A percentile compares a stretch with the other conserved stretches of the same genome.
These are phyloP conservation scores for Dimocarpus longan DNA, from an alignment of 345 rosid species.

Conservation along the genomic window DNA sequence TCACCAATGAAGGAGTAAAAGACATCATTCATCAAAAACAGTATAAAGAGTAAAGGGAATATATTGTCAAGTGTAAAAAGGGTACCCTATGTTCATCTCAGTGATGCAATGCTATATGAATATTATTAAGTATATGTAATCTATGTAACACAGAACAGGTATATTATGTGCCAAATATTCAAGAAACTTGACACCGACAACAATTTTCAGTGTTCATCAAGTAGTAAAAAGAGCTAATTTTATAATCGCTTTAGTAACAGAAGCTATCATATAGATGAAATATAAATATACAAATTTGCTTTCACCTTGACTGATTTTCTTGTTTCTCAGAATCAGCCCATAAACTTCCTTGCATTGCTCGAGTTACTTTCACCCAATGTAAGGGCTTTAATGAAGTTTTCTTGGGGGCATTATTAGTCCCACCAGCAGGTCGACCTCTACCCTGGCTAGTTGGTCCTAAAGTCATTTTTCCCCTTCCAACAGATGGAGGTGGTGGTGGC, in stretches of 20 bases:
- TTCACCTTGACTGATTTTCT: conserved; percentile 78
- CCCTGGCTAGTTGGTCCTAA: conserved; percentile 43
- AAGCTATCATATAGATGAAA: conserved; percentile 10
- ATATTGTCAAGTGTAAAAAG: not conserved
- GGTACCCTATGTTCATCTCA: not conserved
- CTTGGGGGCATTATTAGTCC: conserved; percentile 57
- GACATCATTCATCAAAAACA: not conserved
- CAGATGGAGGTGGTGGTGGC: conserved; percentile 75
- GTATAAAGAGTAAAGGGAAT: not conserved
- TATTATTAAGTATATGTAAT: not conserved
- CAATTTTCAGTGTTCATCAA: not conserved
- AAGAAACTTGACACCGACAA: not conserved
- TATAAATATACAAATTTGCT: conserved; percentile 6
- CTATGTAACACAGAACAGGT: not conserved
- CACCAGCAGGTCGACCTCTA: conserved; percentile 60
- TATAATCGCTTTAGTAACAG: not conserved
- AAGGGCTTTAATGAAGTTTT: conserved; percentile 76
- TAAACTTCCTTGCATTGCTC: conserved; percentile 88
- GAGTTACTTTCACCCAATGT: conserved; percentile 97
- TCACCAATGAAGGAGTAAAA: not conserved
- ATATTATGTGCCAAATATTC: not conserved
- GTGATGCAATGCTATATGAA: not conserved
- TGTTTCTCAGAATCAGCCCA: conserved; percentile 95
- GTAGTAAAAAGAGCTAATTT: not conserved
- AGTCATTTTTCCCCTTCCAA: conserved; percentile 61